These are phyloP conservation scores for Penicillium cinerascens DNA, from an alignment of 495 filamentous ascomycete species.

Conservation along the genomic window DNA sequence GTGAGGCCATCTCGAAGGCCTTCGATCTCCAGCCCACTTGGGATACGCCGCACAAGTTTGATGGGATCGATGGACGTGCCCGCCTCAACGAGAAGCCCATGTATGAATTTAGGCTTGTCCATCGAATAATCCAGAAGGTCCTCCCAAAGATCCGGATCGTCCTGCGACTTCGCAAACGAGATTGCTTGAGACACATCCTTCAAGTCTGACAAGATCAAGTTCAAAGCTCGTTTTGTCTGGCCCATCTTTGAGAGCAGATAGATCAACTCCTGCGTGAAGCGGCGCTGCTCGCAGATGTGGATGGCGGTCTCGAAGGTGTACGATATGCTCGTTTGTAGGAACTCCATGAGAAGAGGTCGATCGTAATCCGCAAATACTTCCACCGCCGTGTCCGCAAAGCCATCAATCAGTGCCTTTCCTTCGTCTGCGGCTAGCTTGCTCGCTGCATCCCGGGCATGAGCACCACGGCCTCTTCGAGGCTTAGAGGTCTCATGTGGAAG, in stretches of 20 bases:
- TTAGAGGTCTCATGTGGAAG: slow-evolving; percentile 38
- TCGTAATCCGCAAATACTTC: slow-evolving; percentile 83
- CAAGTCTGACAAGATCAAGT: slow-evolving; percentile 84
- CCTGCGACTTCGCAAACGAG: slow-evolving; percentile 85
- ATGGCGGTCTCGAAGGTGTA: slow-evolving; percentile 79
- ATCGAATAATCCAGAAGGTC: slow-evolving; percentile 92
- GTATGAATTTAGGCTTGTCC: slow-evolving; percentile 94
- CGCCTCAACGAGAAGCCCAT: slow-evolving; percentile 86
- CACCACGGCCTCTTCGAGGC: slow-evolving; percentile 37
- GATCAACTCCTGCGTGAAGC: slow-evolving; percentile 85
- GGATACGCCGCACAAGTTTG: slow-evolving; percentile 83
- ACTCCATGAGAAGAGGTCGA: slow-evolving; percentile 73
- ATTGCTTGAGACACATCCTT: slow-evolving; percentile 89
- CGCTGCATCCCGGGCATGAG: slow-evolving; percentile 37
- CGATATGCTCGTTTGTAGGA: slow-evolving; percentile 75
- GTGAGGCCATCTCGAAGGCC: slow-evolving; percentile 81
- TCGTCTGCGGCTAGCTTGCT: slow-evolving; percentile 50
- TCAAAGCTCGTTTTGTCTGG: slow-evolving; percentile 83
- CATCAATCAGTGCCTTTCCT: slow-evolving; percentile 75
- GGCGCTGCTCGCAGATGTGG: slow-evolving; percentile 68
- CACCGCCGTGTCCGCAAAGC: slow-evolving; percentile 80
- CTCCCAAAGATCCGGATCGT: slow-evolving; percentile 89
- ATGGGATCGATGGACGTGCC: slow-evolving; percentile 90
- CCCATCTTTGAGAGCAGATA: slow-evolving; percentile 93
- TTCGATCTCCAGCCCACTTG: slow-evolving; percentile 85